A percentile compares a stretch with the other conserved stretches of the same genome.
Conservation (phyloP, 148 eudicot genomes). For the Rhododendron henanense region DNA sequence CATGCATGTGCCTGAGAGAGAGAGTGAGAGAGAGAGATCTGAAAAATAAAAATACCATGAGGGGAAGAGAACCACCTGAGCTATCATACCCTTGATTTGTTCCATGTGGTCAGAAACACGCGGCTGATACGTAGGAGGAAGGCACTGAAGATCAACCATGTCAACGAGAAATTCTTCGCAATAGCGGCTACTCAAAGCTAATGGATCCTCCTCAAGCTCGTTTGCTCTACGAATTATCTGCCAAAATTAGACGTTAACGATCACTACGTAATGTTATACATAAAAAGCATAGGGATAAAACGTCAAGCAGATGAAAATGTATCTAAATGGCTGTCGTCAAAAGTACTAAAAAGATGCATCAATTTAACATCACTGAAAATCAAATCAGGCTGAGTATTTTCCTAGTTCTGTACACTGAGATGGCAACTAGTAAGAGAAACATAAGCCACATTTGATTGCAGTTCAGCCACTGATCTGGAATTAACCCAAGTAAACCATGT, state of each 20-base stretch:
- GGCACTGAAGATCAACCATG: slow-evolving; percentile 88
- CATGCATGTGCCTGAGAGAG: background rate
- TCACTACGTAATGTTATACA: background rate
- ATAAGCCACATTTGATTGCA: background rate
- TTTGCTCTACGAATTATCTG: slow-evolving; percentile 87
- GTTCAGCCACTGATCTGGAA: background rate
- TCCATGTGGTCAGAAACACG: slow-evolving; percentile 88
- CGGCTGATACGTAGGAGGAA: slow-evolving; percentile 71
- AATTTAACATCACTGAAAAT: background rate
- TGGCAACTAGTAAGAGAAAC: background rate
- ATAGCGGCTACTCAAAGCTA: slow-evolving; percentile 53
- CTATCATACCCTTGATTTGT: slow-evolving; percentile 72
- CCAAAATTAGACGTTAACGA: background rate
- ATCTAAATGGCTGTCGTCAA: background rate
- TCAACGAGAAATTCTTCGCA: slow-evolving; percentile 71
- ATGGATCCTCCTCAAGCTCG: slow-evolving; percentile 68
- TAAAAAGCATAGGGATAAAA: background rate
- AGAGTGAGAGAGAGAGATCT: background rate
- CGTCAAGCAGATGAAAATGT: background rate
- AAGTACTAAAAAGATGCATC: background rate
- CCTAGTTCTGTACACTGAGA: background rate
- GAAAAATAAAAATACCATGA: background rate
- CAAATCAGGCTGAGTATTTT: background rate
- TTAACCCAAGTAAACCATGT: background rate
- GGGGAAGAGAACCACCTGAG: slow-evolving; percentile 41